Conservation (phyloP, 768 basidiomycete species). For the Chlorophyllum brunneum region DNA sequence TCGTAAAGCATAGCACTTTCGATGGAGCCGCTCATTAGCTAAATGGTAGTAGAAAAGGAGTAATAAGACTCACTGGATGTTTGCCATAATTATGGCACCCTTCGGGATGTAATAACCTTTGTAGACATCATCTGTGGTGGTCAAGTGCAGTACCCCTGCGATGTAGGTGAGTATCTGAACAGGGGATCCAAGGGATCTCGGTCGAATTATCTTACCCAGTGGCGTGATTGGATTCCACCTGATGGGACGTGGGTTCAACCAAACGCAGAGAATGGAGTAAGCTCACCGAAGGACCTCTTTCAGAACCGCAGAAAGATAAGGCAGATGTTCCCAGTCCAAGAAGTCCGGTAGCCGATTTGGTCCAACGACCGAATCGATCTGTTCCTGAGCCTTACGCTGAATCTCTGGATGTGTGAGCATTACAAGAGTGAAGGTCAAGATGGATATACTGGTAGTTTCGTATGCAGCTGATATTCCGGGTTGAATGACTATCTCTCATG, state of each 20-base stretch:
- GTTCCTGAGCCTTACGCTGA: constrained; percentile 20
- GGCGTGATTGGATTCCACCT: not conserved
- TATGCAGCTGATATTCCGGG: not conserved
- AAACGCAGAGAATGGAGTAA: not conserved
- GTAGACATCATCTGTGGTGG: not conserved
- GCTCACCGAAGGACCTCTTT: constrained; percentile 17
- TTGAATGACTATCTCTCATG: not conserved
- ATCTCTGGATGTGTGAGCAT: constrained; percentile 14
- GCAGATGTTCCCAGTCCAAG: constrained; percentile 19
- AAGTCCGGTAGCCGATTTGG: constrained; percentile 21
- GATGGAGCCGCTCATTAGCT: not conserved
- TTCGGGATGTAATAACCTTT: constrained; percentile 3
- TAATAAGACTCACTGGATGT: not conserved
- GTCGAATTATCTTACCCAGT: not conserved
- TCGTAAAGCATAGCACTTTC: constrained; percentile 30
- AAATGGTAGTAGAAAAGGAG: no score
- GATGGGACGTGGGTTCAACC: no score
- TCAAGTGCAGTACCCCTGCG: not conserved
- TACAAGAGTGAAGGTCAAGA: not conserved
- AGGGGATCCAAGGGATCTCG: no score
- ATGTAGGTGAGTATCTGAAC: not conserved
- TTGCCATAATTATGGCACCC: not conserved
- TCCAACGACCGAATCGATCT: constrained; percentile 25
- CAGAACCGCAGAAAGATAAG: constrained; percentile 22
- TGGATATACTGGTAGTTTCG: not conserved